A percentile compares a stretch with the other conserved stretches of the same genome.
Evolutionary conservation across 169 alveolate genomes (phyloP).

Genomic region (Perkinsus marinus): DNA sequence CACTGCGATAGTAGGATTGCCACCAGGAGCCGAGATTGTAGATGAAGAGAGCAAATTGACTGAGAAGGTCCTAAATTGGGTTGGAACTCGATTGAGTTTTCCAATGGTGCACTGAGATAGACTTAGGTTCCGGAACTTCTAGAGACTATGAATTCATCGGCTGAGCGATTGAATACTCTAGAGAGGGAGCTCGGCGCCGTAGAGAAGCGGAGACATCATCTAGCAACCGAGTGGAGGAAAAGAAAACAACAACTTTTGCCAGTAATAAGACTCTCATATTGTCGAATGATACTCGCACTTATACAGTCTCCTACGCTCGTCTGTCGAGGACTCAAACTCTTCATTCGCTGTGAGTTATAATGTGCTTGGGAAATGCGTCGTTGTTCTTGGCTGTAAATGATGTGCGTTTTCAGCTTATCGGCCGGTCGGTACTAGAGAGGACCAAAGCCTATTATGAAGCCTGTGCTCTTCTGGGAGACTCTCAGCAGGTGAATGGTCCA

Average conservation of each 20-base stretch:
- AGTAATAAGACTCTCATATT: background rate
- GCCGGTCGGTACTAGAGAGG: background rate
- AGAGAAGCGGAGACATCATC: background rate
- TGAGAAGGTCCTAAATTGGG: background rate
- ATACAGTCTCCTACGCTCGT: no score
- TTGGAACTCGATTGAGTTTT: no score
- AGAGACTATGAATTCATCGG: background rate
- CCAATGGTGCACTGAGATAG: no score
- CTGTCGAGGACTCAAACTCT: no score
- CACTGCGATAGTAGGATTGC: background rate
- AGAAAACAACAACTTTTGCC: background rate
- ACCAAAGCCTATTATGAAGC: background rate
- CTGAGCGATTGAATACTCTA: background rate
- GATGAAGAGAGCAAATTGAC: background rate
- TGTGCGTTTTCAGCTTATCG: background rate
- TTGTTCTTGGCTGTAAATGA: no score
- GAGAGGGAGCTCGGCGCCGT: background rate
- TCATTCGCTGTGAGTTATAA: no score
- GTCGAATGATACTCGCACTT: no score
- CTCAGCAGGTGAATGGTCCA: background rate
- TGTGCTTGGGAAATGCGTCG: no score
- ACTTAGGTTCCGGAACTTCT: background rate
- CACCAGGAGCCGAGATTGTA: background rate
- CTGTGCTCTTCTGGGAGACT: background rate
- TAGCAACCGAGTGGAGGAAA: background rate